Evolutionary conservation across 2,329 filamentous ascomycete species (phyloP).

Genomic region (Talaromyces sp.): DNA sequence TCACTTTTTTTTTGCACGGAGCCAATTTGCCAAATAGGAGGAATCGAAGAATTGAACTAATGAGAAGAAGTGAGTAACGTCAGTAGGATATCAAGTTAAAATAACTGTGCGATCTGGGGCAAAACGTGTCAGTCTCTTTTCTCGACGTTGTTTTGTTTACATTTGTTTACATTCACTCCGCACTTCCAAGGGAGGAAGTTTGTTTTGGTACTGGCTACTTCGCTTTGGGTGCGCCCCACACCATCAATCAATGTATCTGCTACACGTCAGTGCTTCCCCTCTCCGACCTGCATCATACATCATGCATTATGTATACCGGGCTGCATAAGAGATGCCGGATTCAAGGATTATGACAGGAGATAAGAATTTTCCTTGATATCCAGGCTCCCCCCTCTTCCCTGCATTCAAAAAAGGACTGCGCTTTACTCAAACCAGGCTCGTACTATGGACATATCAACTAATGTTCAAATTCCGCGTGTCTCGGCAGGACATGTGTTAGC

Average conservation of each 20-base stretch:
- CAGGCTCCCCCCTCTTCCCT: background rate
- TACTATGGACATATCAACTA: conserved; percentile 4
- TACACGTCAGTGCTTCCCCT: conserved; percentile 3
- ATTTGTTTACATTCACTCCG: conserved; percentile 30
- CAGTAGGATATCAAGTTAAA: background rate
- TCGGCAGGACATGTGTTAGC: conserved; percentile 15
- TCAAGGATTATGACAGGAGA: background rate
- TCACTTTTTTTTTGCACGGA: background rate
- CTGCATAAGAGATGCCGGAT: background rate
- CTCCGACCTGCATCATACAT: background rate
- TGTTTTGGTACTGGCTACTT: conserved; percentile 25
- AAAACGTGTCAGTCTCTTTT: background rate
- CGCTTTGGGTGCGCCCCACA: background rate
- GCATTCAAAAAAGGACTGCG: too few species aligned
- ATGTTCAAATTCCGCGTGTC: conserved; percentile 16
- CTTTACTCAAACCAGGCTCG: background rate
- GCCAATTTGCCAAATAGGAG: background rate
- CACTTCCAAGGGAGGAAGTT: conserved; percentile 28
- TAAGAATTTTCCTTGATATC: conserved; percentile 2
- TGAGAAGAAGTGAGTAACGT: background rate
- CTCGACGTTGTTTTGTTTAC: background rate
- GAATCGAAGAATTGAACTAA: background rate
- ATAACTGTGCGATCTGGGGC: background rate
- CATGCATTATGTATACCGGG: background rate
- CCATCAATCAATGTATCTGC: conserved; percentile 4